Conservation (phyloP, 1,284 basidiomycete genomes). For the Earliella scabrosa region DNA sequence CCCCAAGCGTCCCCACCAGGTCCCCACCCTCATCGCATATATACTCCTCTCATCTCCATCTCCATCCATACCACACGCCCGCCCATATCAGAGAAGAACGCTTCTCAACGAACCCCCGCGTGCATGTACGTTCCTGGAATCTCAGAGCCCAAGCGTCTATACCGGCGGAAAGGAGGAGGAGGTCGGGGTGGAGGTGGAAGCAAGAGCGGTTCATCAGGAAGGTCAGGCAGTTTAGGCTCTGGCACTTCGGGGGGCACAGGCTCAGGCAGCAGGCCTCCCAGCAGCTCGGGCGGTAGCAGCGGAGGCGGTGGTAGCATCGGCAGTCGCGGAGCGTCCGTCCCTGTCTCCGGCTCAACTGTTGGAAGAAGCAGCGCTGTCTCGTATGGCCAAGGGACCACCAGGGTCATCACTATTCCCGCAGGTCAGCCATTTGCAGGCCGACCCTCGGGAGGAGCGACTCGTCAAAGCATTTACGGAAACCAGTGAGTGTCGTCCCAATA, state of each 20-base stretch:
- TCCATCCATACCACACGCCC: no score
- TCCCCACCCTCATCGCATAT: no score
- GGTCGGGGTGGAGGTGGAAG: constrained; percentile 7
- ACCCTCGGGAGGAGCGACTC: constrained; percentile 43
- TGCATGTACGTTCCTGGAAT: constrained; percentile 41
- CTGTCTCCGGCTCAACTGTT: constrained; percentile 34
- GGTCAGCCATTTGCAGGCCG: constrained; percentile 49
- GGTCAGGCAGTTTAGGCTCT: neutral
- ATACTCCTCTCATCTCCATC: no score
- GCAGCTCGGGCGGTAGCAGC: constrained; percentile 17
- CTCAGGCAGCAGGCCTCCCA: constrained; percentile 22
- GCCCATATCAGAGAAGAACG: no score
- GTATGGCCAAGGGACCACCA: constrained; percentile 44
- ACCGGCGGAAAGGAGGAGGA: neutral
- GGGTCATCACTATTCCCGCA: constrained; percentile 38
- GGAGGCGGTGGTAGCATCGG: constrained; percentile 30
- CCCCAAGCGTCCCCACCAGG: no score
- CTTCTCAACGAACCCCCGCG: neutral
- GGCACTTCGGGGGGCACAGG: constrained; percentile 6
- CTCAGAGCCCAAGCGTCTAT: constrained; percentile 15
- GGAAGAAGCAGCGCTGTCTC: constrained; percentile 28
- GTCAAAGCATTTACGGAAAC: constrained; percentile 44
- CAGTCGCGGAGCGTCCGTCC: constrained; percentile 27
- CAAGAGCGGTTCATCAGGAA: neutral
- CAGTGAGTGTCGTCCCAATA: constrained; percentile 35